Base-by-base conservation (phyloP, 352 stramenopile genomes). In the Pythium insidiosum region DNA sequence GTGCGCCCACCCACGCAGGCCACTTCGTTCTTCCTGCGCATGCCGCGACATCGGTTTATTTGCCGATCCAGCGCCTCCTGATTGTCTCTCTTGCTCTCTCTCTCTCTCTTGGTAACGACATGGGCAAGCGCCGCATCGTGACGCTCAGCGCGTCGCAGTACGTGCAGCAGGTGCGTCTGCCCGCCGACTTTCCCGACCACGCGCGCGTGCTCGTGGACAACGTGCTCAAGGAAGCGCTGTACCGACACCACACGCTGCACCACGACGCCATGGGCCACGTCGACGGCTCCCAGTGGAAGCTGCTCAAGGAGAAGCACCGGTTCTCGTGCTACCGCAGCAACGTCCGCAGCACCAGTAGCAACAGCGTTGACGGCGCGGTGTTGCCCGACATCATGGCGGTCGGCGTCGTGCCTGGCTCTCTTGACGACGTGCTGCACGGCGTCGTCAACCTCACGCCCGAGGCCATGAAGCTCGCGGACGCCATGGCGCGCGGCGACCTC, bases 381-480 rank as follows among this genome's bases (percentile, higher is more conserved):
- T n/a, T n/a, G n/a, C 49, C 62, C 11, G 66, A 82, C 11, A 35
- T 82, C n/a, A 45, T 82, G 33, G 69, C 66, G 3, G 35, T 78
- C 3, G 69, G 69, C 9, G 21, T 49, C 7, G 56, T 78, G 21
- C 30, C 52, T 0, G 66, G 66, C 21, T 47, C 50, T 0, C 46
- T 82, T 0, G 69, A 78, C 30, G 69, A 82, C 43, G 52, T 78
- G 21, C 59, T 82, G 13, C 62, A 82, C 36, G 69, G 69, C 34
- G 55, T 63, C 6, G 61, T 82, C 13, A 82, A 77, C 51, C 55
- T 76, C 47, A 76, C 69, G 35, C 61, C 66, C 28, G 69, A 78
- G 44, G 56, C 69, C 41, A 82, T 82, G 69, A 66, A 73, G 47
- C 68, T 82, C 26, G 63, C 78, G 58, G 74, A 62, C 48, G 58